Evolutionary conservation across 2,329 filamentous ascomycete species (phyloP).

Genomic region (Phoma sp.): DNA sequence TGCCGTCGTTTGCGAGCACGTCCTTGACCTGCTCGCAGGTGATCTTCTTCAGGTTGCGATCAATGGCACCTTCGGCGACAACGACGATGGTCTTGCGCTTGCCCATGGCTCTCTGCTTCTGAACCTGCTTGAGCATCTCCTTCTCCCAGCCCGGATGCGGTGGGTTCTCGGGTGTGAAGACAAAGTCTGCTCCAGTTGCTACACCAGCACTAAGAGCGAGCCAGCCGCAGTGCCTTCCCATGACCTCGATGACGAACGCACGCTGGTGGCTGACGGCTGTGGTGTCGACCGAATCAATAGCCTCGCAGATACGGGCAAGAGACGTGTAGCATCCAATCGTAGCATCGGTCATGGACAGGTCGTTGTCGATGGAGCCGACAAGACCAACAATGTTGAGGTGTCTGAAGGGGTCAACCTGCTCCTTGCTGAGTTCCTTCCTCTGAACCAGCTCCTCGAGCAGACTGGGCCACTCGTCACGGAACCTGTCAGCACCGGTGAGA

Average conservation of each 20-base stretch:
- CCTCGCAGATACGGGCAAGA: conserved; percentile 89
- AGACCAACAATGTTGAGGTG: conserved; percentile 95
- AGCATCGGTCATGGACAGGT: conserved; percentile 94
- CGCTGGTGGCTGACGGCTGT: conserved; percentile 93
- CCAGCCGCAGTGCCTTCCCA: conserved; percentile 98
- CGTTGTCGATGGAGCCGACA: conserved; percentile 97
- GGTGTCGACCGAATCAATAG: conserved; percentile 95
- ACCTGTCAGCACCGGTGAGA: conserved; percentile 92
- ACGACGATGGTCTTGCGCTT: conserved; percentile 99
- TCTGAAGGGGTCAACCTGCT: conserved; percentile 77
- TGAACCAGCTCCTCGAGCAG: conserved; percentile 84
- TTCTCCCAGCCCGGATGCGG: conserved; percentile 83
- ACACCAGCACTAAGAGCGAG: conserved; percentile 95
- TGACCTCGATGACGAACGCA: conserved; percentile 94
- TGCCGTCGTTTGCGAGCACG: conserved; percentile 80
- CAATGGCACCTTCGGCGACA: conserved; percentile 86
- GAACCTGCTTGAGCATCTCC: conserved; percentile 37
- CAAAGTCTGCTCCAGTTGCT: conserved; percentile 91
- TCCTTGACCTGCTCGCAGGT: conserved; percentile 81
- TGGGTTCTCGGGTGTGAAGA: conserved; percentile 96
- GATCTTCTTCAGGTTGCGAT: conserved; percentile 79
- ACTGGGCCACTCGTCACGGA: conserved; percentile 89
- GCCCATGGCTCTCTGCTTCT: conserved; percentile 80
- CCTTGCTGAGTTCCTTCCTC: conserved; percentile 71
- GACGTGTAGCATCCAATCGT: conserved; percentile 98